Conservation (phyloP, 305 asterid species). For the Rubia occidens region DNA sequence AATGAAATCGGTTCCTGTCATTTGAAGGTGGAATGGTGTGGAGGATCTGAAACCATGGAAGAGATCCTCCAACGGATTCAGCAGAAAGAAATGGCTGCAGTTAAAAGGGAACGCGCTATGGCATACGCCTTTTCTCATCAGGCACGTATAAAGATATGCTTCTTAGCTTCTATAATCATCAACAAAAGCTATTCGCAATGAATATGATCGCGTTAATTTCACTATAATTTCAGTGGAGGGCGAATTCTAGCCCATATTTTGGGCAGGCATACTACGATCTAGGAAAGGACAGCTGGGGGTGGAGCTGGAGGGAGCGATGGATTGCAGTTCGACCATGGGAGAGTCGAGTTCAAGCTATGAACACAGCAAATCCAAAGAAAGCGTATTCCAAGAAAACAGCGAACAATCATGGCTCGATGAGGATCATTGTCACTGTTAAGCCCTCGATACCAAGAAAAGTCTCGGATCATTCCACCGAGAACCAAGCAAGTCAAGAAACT, state of each 20-base stretch:
- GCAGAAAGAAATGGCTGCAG: constrained; percentile 57
- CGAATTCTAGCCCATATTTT: constrained; percentile 47
- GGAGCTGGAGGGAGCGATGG: constrained; percentile 93
- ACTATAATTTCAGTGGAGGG: constrained; percentile 57
- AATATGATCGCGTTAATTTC: not conserved
- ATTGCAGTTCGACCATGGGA: constrained; percentile 80
- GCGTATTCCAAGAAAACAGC: constrained; percentile 24
- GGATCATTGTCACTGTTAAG: constrained; percentile 26
- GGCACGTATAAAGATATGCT: constrained; percentile 36
- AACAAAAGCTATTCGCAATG: not conserved
- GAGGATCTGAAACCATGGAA: constrained; percentile 74
- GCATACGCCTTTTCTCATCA: constrained; percentile 81
- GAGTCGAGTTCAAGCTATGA: constrained; percentile 32
- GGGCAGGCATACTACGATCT: constrained; percentile 74
- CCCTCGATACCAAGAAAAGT: constrained; percentile 25
- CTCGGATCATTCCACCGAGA: not conserved
- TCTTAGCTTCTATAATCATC: not conserved
- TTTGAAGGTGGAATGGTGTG: constrained; percentile 62
- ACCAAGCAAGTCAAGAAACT: constrained; percentile 13
- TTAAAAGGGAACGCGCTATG: constrained; percentile 60
- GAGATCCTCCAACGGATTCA: constrained; percentile 59
- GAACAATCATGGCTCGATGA: constrained; percentile 20
- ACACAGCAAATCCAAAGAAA: constrained; percentile 29
- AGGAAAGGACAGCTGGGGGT: constrained; percentile 72
- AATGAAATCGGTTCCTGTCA: not conserved